phyloP scores from a whole-genome alignment of 2,329 filamentous ascomycete genomes.

The Penicillium glabrum region DNA sequence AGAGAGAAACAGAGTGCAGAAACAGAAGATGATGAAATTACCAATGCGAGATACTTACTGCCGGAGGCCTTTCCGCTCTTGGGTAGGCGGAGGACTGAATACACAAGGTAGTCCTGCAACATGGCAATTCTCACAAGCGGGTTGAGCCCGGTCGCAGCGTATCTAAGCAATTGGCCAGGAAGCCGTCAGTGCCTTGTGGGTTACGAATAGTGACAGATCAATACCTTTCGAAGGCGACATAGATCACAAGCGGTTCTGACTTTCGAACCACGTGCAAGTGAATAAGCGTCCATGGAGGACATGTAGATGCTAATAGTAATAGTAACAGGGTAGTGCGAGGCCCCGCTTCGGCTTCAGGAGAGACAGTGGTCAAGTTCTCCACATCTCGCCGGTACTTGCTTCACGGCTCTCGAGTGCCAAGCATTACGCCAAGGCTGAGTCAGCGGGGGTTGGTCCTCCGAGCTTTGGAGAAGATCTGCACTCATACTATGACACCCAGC shows the following conservation, averaged over 20 bases:
- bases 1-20: neutral
- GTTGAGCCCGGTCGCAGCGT: constrained; percentile 24
- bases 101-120: constrained; percentile 20
- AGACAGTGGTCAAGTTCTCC: neutral
- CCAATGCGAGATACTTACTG: constrained; percentile 13
- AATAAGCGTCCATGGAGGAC: neutral
- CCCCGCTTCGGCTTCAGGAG: neutral
- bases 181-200: neutral
- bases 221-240: constrained; percentile 23
- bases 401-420: neutral
- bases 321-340: neutral
- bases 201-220: neutral
- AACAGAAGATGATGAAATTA: neutral
- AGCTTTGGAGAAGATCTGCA: neutral
- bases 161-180: constrained; percentile 15
- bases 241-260: constrained; percentile 22
- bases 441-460: constrained; percentile 2
- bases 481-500: no score
- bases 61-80: constrained; percentile 17
- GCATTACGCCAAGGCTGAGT: neutral
- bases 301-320: neutral
- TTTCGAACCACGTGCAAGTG: neutral
- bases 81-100: constrained; percentile 13
- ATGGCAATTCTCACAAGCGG: constrained; percentile 25
- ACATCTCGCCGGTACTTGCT: neutral